Percentiles rank a stretch among this genome's conserved stretches.
phyloP scores from a whole-genome alignment of 176 grass and related monocot genomes.

The Elymus sibiricus region DNA sequence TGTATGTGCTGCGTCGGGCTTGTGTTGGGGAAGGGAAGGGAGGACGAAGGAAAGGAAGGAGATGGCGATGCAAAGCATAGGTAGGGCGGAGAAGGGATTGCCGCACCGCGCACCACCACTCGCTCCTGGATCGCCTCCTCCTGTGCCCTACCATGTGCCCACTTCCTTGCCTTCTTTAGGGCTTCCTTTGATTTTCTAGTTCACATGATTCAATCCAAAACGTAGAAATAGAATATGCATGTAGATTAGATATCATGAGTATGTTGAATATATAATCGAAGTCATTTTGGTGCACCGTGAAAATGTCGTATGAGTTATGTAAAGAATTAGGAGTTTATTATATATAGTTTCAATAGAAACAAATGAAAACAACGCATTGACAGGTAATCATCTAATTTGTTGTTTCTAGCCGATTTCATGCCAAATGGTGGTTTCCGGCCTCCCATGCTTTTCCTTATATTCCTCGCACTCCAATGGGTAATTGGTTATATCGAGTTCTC shows the following conservation, averaged over 20 bases:
- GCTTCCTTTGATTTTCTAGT: not conserved
- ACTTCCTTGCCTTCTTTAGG: not conserved
- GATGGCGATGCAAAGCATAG: not conserved
- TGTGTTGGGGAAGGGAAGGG: not conserved
- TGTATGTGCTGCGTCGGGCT: not conserved
- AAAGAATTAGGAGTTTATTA: not conserved
- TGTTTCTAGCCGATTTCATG: not conserved
- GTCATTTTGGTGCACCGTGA: too few relatives aligned
- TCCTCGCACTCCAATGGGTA: too few relatives aligned
- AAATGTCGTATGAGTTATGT: not conserved
- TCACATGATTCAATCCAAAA: not conserved
- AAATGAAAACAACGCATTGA: not conserved
- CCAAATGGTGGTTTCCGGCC: not conserved
- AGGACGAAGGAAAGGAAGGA: not conserved
- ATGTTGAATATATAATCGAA: not conserved
- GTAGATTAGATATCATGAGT: not conserved
- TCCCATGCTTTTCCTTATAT: too few relatives aligned
- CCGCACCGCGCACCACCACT: not conserved
- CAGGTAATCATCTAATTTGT: not conserved
- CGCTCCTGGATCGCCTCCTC: conserved; percentile 19
- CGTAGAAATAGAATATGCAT: not conserved
- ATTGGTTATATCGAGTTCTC: too few relatives aligned
- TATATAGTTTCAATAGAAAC: not conserved
- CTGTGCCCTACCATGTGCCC: conserved; percentile 22
- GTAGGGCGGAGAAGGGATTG: conserved; percentile 11